Evolutionary conservation across 2,329 filamentous ascomycete genomes (phyloP), one percentile per base, ranked within the genome.

Genomic region (Fusarium concolor): DNA sequence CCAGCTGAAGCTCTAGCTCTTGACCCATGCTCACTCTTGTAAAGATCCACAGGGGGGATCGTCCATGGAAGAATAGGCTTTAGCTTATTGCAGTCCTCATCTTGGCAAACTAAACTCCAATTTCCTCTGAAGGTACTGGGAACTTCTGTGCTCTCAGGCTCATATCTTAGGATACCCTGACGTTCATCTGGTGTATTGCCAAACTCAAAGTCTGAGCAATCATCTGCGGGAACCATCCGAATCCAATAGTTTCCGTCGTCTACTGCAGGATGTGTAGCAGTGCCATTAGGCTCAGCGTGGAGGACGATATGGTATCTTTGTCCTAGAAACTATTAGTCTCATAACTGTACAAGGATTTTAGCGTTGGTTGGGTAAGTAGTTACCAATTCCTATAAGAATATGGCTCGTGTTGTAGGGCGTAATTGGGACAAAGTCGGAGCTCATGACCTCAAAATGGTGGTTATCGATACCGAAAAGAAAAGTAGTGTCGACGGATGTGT

Each of bases 281-380:
- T 24, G 14, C 46, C 35, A 2, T 6, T 35, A n/a, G 41, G 50
- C 5, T 33, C 22, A 9, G 50, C 39, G 28, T 47, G 39, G 18
- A 35, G 50, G 18, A 53, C 39, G 4, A 53, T 22, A 31, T 47
- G 50, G 12, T 53, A 53, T 53, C 50, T 46, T 35, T 53, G 50
- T 10, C 50, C 35, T 51, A 22, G 8, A 22, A 5, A 7, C 6
- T 22, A 17, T 51, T 10, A 31, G 35, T 14, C 20, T 10, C 15
- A 26, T 3, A 14, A 18, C 20, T 6, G 14, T 29, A 17, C 8
- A 29, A 42, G 28, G 22, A 24, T 24, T 24, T n/a, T n/a, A n/a
- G n/a, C n/a, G 7, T 6, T 2, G n/a, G 10, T 20, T n/a, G 11
- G 20, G 15, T 24, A 9, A 9, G 9, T 29, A 20, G 20, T 22